Evolutionary conservation across 2,329 filamentous ascomycete genomes (phyloP), one percentile per base, ranked within the genome.

Genomic region (Aspergillus fijiensis): DNA sequence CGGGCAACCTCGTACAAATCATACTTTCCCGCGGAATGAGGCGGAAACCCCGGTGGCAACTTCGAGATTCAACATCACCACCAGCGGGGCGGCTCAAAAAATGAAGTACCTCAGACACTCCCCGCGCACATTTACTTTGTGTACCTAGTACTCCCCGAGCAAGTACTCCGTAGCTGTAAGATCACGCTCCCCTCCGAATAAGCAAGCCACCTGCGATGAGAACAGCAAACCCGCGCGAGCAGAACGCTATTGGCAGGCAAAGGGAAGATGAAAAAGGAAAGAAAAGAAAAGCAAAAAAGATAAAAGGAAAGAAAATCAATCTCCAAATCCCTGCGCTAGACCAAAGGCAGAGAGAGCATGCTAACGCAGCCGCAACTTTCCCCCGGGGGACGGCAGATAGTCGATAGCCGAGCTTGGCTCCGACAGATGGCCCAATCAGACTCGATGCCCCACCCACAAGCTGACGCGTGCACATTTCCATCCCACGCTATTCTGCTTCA

Each of bases 361-460:
- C 39, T 45, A 19, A 57, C 45, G 52, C 29, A 39, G 51, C 59
- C 56, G 61, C 33, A 35, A 11, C 55, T 63, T 60, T 59, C 63
- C 63, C 65, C 54, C 27, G 27, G 59, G 62, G 62, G 64, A 71
- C 72, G 72, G 72, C 72, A 74, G 72, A 74, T 74, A 71, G 70
- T 74, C 72, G 72, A 74, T 74, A 74, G 72, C 72, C 72, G 71
- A 71, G 61, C 71, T 74, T 74, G 72, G 72, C 71, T 66, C 31
- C 12, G 14, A 12, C n/a, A 54, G 66, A 72, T 72, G 53, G 63
- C 55, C 72, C 72, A 74, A 73, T 74, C 47, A 67, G 3, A 55
- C 23, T 1, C 1, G 2, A 1, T 6, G 61, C 2, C 58, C 68
- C 69, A 68, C 60, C 12, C 61, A 21, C 27, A 50, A 73, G 71